phyloP scores from a whole-genome alignment of 2,329 filamentous ascomycete genomes.

The Lasiodiplodia hormozganensis region DNA sequence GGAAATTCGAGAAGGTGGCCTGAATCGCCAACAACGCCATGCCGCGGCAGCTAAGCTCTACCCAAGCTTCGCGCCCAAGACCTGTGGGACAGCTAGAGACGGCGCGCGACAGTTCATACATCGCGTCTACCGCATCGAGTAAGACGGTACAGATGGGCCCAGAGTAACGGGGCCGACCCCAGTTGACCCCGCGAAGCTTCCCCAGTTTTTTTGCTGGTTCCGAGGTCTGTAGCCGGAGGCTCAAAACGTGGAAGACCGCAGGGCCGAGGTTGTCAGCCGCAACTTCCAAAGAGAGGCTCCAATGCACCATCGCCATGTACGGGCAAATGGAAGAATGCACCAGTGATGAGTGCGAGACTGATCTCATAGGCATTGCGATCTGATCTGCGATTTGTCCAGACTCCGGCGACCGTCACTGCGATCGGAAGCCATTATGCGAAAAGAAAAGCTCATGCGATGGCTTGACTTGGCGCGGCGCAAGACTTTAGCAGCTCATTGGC shows the following conservation, averaged over 20 bases:
- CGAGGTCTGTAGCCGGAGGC: not conserved
- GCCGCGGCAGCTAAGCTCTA: conserved; percentile 13
- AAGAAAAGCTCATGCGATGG: not conserved
- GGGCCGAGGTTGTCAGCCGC: not conserved
- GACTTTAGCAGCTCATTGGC: conserved; percentile 16
- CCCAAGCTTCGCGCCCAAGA: conserved; percentile 13
- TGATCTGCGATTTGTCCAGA: not conserved
- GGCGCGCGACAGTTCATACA: not conserved
- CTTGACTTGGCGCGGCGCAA: conserved; percentile 17
- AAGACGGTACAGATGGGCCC: not conserved
- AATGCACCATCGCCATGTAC: not conserved
- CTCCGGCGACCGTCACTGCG: not conserved
- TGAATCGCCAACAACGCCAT: conserved; percentile 11
- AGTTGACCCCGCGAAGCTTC: not conserved
- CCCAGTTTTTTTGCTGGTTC: conserved; percentile 3
- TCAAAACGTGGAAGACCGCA: not conserved
- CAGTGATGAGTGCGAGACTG: not conserved
- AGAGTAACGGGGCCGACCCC: not conserved
- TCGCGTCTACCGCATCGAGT: not conserved
- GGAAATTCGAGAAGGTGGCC: not conserved
- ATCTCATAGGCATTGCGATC: not conserved
- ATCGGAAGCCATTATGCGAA: not conserved
- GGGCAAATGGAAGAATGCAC: conserved; percentile 10
- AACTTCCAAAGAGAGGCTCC: not conserved
- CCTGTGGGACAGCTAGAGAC: not conserved